Conservation (phyloP, 768 basidiomycete species). For the Neoboletus magnificus region DNA sequence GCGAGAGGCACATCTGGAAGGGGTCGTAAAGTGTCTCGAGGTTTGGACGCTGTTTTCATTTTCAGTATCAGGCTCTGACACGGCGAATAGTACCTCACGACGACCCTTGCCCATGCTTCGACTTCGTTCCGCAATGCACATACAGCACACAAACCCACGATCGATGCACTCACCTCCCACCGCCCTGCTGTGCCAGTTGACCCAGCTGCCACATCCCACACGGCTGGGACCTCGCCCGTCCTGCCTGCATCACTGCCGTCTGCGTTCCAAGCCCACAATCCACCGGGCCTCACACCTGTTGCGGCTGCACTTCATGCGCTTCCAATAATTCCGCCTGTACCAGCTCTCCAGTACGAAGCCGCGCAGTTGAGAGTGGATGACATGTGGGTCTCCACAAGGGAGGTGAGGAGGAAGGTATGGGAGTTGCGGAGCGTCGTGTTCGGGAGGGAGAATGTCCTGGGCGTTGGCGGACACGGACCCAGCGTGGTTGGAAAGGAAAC, state of each 20-base stretch:
- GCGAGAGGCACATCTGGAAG: constrained; percentile 63
- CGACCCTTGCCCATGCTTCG: constrained; percentile 52
- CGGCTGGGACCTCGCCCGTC: neutral
- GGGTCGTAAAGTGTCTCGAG: constrained; percentile 58
- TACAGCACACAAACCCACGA: constrained; percentile 45
- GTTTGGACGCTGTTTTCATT: constrained; percentile 31
- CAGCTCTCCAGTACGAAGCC: constrained; percentile 63
- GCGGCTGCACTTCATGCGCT: constrained; percentile 34
- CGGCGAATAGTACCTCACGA: constrained; percentile 44
- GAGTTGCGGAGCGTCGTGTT: constrained; percentile 66
- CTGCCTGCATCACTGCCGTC: neutral
- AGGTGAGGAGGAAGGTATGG: constrained; percentile 60
- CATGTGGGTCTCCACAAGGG: constrained; percentile 63
- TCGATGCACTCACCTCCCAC: constrained; percentile 42
- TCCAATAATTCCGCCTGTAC: constrained; percentile 25
- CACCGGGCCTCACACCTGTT: constrained; percentile 25
- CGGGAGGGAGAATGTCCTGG: constrained; percentile 51
- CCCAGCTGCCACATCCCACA: neutral
- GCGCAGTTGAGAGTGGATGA: constrained; percentile 64
- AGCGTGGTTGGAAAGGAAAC: constrained; percentile 57
- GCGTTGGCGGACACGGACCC: constrained; percentile 25
- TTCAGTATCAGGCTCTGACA: constrained; percentile 7
- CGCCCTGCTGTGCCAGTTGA: neutral
- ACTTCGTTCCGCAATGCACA: constrained; percentile 57
- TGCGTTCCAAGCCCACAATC: neutral